Conservation (phyloP, 2,329 filamentous ascomycete genomes). For the Phialemonium atrogriseum region DNA sequence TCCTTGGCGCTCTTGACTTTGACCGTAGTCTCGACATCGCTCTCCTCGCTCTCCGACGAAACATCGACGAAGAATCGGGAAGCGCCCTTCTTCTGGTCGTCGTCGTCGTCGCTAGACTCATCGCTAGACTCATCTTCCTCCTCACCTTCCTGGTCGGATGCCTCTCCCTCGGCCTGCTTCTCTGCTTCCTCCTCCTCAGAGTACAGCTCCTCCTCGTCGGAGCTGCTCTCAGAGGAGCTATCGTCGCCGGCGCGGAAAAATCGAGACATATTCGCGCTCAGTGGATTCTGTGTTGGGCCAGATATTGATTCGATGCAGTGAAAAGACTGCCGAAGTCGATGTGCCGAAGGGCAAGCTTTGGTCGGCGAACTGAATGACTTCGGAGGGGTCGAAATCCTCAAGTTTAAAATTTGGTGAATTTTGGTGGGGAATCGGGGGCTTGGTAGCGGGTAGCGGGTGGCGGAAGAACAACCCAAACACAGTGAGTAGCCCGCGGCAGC, state of each 20-base stretch:
- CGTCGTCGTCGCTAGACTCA: slow-evolving; percentile 56
- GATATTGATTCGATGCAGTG: too few species aligned
- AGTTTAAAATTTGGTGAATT: slow-evolving; percentile 5
- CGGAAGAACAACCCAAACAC: too few species aligned
- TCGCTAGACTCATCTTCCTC: slow-evolving; percentile 38
- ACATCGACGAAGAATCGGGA: slow-evolving; percentile 73
- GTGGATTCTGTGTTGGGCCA: too few species aligned
- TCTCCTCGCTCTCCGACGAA: slow-evolving; percentile 67
- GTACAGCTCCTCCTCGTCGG: slow-evolving; percentile 95
- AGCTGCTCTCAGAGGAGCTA: slow-evolving; percentile 92
- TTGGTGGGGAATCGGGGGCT: too few species aligned
- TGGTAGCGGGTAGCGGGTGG: too few species aligned
- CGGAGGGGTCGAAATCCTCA: slow-evolving; percentile 4
- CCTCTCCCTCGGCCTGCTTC: slow-evolving; percentile 42
- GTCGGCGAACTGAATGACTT: background rate
- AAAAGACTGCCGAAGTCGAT: background rate
- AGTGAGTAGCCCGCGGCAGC: too few species aligned
- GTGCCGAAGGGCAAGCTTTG: background rate
- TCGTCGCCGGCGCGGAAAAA: slow-evolving; percentile 91
- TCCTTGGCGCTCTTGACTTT: slow-evolving; percentile 97
- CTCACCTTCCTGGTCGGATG: slow-evolving; percentile 43
- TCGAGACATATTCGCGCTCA: slow-evolving; percentile 66
- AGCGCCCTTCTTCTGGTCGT: slow-evolving; percentile 60
- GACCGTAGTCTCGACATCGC: slow-evolving; percentile 77
- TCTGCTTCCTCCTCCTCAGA: slow-evolving; percentile 60